Conservation (phyloP, 192 early-diverging fungal species). For the Dimargaris cristalligena region DNA sequence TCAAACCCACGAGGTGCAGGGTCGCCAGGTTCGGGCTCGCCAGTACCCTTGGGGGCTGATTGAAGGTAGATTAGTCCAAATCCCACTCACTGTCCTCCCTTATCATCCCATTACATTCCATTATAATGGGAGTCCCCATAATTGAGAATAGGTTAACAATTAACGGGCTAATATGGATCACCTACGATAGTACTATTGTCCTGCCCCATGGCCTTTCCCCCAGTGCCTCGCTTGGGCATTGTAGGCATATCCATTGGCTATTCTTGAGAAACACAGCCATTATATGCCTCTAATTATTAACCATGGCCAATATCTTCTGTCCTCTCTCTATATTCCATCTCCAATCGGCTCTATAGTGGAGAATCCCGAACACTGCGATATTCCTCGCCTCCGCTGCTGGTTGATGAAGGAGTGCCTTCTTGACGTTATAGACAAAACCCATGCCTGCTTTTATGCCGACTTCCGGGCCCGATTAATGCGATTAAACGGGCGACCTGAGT, state of each 20-base stretch:
- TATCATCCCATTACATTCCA: constrained; percentile 7
- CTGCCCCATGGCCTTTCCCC: no score
- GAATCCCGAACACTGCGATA: constrained; percentile 61
- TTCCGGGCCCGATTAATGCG: constrained; percentile 49
- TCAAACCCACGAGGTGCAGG: constrained; percentile 35
- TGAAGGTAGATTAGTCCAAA: constrained; percentile 29
- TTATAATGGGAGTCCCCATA: no score
- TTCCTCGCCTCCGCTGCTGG: constrained; percentile 51
- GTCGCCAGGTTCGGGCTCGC: constrained; percentile 48
- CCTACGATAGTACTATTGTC: no score
- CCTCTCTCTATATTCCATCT: no score
- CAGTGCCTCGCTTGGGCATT: no score
- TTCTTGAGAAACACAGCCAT: no score
- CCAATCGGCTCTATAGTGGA: constrained; percentile 44
- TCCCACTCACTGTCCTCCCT: neutral
- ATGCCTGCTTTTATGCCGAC: constrained; percentile 53
- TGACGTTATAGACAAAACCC: constrained; percentile 69
- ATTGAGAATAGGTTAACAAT: no score
- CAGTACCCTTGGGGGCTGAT: constrained; percentile 66
- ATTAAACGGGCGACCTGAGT: constrained; percentile 51
- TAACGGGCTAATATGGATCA: no score
- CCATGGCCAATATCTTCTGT: no score
- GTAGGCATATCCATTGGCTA: no score
- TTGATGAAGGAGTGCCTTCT: constrained; percentile 49
- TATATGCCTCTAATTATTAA: no score